Percentiles rank a stretch among this genome's conserved stretches.
phyloP scores from a whole-genome alignment of 805 yeast genomes.

The Candida stauntonica region DNA sequence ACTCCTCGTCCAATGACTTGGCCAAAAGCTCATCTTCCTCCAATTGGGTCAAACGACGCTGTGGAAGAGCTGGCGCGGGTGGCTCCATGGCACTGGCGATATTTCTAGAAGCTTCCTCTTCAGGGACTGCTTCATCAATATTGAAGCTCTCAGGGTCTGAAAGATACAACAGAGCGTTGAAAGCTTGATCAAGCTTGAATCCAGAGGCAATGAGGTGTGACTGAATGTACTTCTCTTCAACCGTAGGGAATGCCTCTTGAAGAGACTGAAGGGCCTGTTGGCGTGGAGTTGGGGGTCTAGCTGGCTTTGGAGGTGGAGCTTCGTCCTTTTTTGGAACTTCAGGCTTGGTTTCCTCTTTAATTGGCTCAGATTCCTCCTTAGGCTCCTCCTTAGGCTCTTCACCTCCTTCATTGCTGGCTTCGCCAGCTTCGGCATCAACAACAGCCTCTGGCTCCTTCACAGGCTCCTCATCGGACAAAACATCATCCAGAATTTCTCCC shows the following conservation, averaged over 20 bases:
- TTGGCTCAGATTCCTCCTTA: constrained; percentile 4
- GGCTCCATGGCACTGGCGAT: constrained; percentile 25
- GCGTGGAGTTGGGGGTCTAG: constrained; percentile 60
- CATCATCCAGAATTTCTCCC: constrained; percentile 17
- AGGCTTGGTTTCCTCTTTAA: constrained; percentile 9
- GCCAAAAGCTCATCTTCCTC: constrained; percentile 82
- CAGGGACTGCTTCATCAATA: constrained; percentile 40
- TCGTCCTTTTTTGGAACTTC: constrained; percentile 11
- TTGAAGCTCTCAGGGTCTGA: constrained; percentile 61
- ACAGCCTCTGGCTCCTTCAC: constrained; percentile 7
- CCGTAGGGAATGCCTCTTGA: constrained; percentile 79
- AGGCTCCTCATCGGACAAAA: constrained; percentile 15
- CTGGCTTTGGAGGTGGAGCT: constrained; percentile 44
- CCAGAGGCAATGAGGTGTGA: constrained; percentile 83
- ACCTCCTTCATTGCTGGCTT: no score
- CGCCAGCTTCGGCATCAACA: no score
- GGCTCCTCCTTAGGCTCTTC: constrained; percentile 5
- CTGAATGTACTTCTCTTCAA: constrained; percentile 65
- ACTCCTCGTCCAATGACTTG: constrained; percentile 69
- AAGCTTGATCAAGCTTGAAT: constrained; percentile 79
- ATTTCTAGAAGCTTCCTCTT: constrained; percentile 10
- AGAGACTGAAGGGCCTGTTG: constrained; percentile 54
- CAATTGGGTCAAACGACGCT: constrained; percentile 29
- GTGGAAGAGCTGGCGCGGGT: constrained; percentile 31
- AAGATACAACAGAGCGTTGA: constrained; percentile 76